Conservation (phyloP, 2,329 filamentous ascomycete genomes). For the Metarhizium sp. region DNA sequence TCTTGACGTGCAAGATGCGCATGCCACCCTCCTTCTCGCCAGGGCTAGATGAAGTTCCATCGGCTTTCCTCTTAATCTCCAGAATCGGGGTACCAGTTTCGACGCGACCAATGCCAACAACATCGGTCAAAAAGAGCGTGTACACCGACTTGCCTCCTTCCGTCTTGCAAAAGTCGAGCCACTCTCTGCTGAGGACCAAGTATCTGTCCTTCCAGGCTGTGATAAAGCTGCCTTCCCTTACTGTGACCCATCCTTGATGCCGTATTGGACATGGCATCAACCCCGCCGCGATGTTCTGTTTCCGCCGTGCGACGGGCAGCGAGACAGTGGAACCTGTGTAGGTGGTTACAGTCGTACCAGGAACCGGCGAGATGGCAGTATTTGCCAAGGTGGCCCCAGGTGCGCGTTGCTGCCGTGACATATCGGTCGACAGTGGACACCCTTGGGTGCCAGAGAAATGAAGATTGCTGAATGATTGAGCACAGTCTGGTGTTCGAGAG, state of each 20-base stretch:
- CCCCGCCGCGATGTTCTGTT: not conserved
- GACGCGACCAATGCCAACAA: conserved; percentile 78
- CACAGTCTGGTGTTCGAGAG: not conserved
- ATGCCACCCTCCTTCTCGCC: conserved; percentile 69
- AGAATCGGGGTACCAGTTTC: conserved; percentile 89
- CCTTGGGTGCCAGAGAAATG: not conserved
- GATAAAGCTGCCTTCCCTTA: conserved; percentile 84
- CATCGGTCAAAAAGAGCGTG: conserved; percentile 73
- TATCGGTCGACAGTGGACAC: not conserved
- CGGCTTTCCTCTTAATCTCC: conserved; percentile 71
- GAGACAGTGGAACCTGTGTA: not conserved
- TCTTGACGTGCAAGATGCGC: conserved; percentile 78
- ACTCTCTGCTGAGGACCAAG: conserved; percentile 80
- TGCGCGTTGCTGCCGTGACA: not conserved
- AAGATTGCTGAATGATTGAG: not conserved
- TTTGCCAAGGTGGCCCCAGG: not conserved
- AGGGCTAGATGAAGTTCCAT: conserved; percentile 57
- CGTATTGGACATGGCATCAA: not conserved
- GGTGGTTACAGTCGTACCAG: not conserved
- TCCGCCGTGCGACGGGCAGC: not conserved
- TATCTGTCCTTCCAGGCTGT: conserved; percentile 82
- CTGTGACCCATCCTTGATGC: conserved; percentile 65
- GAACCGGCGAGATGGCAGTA: not conserved
- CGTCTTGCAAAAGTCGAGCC: conserved; percentile 86
- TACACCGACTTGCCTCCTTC: conserved; percentile 77